Evolutionary conservation across 148 eudicot genomes (phyloP).

Genomic region (Rhododendron simsii): DNA sequence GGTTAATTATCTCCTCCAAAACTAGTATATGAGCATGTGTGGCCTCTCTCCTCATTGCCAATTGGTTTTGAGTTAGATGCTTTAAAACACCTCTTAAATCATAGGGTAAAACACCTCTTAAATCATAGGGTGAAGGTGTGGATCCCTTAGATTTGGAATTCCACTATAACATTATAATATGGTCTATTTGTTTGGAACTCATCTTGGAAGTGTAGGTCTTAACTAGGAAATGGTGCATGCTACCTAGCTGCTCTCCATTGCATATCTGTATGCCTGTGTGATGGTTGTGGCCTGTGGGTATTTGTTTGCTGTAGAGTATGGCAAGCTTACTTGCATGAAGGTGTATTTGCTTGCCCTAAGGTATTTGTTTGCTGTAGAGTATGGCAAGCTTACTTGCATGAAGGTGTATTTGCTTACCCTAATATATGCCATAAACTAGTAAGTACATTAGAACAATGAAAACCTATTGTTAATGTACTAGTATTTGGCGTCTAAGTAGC

Average conservation of each 20-base stretch:
- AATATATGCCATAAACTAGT: not conserved
- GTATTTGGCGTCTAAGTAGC: not conserved
- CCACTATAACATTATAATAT: not conserved
- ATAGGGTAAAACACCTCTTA: not conserved
- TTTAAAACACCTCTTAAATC: not conserved
- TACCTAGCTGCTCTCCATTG: not conserved
- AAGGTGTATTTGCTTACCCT: not conserved
- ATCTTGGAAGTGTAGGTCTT: not conserved
- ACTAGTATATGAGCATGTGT: too few species aligned
- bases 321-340: not conserved
- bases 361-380: too few species aligned
- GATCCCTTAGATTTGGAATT: not conserved
- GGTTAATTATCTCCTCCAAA: too few species aligned
- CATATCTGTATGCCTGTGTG: not conserved
- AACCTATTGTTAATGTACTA: not conserved
- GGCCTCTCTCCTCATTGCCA: too few species aligned
- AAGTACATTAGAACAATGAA: not conserved
- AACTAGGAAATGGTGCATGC: not conserved
- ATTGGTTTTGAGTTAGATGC: too few species aligned
- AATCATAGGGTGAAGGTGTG: not conserved
- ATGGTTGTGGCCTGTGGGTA: not conserved
- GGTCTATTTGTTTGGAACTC: not conserved
- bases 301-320: not conserved
- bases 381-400: not conserved
- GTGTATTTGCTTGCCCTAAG: not conserved